Evolutionary conservation across 2,329 filamentous ascomycete species (phyloP).

Genomic region (Sclerotinia borealis): DNA sequence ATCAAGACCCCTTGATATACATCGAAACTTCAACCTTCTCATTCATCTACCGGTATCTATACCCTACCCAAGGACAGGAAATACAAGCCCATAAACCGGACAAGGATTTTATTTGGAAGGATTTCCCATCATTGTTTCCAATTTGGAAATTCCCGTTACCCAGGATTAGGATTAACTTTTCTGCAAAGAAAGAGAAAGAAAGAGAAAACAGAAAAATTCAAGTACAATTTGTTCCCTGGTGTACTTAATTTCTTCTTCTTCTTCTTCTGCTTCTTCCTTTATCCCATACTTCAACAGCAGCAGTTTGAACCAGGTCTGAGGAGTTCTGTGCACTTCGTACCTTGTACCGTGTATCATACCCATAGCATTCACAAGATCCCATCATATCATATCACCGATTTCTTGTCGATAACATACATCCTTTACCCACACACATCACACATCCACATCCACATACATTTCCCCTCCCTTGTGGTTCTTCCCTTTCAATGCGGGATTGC

Average conservation of each 20-base stretch:
- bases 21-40: background rate
- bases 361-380: background rate
- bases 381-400: conserved; percentile 2
- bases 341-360: background rate
- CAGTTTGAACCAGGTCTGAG: background rate
- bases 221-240: background rate
- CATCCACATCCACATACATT: background rate
- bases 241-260: too few species aligned
- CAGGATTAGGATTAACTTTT: background rate
- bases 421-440: background rate
- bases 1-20: too few species aligned
- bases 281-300: background rate
- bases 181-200: background rate
- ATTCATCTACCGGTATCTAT: background rate
- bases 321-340: background rate
- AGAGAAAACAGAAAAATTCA: background rate
- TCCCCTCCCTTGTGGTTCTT: background rate
- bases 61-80: background rate
- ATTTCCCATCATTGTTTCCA: background rate
- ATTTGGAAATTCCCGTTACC: background rate
- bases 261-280: background rate
- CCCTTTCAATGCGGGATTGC: background rate
- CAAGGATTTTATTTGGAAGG: conserved; percentile 1
- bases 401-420: background rate
- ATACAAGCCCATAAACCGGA: background rate